These are phyloP conservation scores for Spathaspora girioi DNA, from an alignment of 805 yeast genomes.

Conservation along the genomic window DNA sequence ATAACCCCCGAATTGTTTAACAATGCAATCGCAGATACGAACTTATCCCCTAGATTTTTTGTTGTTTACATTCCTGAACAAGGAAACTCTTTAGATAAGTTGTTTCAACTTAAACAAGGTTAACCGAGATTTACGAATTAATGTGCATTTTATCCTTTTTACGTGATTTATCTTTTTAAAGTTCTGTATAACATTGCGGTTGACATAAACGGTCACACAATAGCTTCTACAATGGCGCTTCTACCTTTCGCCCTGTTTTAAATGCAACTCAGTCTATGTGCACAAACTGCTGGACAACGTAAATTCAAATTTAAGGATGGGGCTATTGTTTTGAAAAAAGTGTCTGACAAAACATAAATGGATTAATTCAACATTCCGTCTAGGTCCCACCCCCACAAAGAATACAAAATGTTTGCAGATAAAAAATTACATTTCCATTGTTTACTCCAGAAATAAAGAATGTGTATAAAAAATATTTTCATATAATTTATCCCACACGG, in stretches of 20 bases:
- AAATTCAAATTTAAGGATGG: too few relatives aligned
- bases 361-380: background rate
- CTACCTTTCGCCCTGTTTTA: background rate
- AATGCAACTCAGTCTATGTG: background rate
- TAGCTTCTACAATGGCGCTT: background rate
- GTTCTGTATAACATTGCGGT: too few relatives aligned
- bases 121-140: background rate
- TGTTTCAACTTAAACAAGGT: background rate
- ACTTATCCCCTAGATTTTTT: background rate
- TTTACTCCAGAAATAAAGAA: background rate
- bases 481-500: background rate
- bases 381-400: background rate
- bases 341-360: background rate
- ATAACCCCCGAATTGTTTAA: background rate
- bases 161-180: too few relatives aligned
- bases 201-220: background rate
- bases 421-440: background rate
- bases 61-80: background rate
- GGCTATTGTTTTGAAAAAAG: background rate
- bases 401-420: background rate
- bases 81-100: background rate
- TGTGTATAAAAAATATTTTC: background rate
- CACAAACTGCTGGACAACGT: background rate
- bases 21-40: background rate
- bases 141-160: background rate